Conservation (phyloP, 768 basidiomycete species). For the Naganishia antarctica region DNA sequence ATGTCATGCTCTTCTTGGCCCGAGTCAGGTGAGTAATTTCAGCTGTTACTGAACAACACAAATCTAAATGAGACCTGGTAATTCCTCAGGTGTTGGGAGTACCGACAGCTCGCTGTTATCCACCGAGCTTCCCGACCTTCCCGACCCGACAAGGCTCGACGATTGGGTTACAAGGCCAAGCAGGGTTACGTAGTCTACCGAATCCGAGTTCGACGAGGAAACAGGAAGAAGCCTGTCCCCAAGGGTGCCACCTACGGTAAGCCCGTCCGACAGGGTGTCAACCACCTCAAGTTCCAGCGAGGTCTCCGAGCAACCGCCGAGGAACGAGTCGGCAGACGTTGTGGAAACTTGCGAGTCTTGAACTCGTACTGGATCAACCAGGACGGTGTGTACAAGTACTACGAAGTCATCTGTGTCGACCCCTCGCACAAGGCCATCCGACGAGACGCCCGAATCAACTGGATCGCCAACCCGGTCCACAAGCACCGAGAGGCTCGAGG, state of each 20-base stretch:
- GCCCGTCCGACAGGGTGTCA: slow-evolving; percentile 98
- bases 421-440: slow-evolving; percentile 62
- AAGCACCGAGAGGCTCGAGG: slow-evolving; percentile 97
- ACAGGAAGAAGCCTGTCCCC: slow-evolving; percentile 96
- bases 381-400: slow-evolving; percentile 98
- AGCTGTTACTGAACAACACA: not conserved
- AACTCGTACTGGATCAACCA: slow-evolving; percentile 98
- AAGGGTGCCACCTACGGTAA: slow-evolving; percentile 99
- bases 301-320: slow-evolving; percentile 88
- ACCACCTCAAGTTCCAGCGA: slow-evolving; percentile 97
- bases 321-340: slow-evolving; percentile 94
- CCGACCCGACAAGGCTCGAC: slow-evolving; percentile 97
- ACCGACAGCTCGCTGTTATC: slow-evolving; percentile 95
- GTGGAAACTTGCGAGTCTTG: slow-evolving; percentile 85
- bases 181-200: slow-evolving; percentile 99
- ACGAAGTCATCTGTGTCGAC: slow-evolving; percentile 96
- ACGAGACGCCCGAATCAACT: slow-evolving; percentile 95
- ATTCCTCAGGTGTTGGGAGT: slow-evolving; percentile 84
- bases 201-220: slow-evolving; percentile 91
- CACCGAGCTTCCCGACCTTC: slow-evolving; percentile 97
- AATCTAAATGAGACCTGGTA: not conserved
- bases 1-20: slow-evolving; percentile 90
- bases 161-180: slow-evolving; percentile 99
- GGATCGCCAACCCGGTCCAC: slow-evolving; percentile 98
- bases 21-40: slow-evolving; percentile 71